Base-by-base conservation (phyloP, 2,329 filamentous ascomycete species). In the Anthostomella pinea region DNA sequence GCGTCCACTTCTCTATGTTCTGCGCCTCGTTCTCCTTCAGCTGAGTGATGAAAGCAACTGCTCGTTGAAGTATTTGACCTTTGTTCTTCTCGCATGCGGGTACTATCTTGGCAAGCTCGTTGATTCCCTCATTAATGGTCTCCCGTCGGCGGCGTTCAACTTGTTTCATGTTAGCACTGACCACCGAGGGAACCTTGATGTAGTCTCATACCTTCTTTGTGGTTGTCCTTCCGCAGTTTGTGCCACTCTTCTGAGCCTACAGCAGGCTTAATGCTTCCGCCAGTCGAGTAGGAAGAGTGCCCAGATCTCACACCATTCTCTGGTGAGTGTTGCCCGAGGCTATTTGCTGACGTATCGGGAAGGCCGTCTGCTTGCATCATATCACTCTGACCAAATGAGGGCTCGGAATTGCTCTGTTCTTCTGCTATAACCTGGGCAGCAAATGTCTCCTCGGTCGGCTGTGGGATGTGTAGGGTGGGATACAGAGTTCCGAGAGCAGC, bases 221-320 rank as follows among this genome's bases (percentile, higher is more conserved):
- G 93, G 49, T 97, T 98, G 57, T 97, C 91, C 60, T 95, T 93
- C 45, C 93, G 81, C 54, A 95, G 83, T 63, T 95, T 95, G 63
- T 98, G 93, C 93, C 93, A 98, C 64, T 97, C 91, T 35, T 95
- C 88, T 2, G 89, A 93, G 3, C 93, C 93, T n/a, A 97, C 93
- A 6, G 83, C 79, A 6, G 90, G 90, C 64, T 96, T 97, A 39
- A 75, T 67, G 47, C 60, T 64, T 37, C 70, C 62, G 56, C 74
- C 63, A 48, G 58, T 54, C 21, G 63, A 57, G 49, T 65, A 70
- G 8, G 43, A 59, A 52, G 48, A 42, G 49, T 41, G 58, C 31
- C 35, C 50, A 8, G 53, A 43, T 27, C 62, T 61, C 9, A 66
- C 54, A 10, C 68, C 69, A 30, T 73, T 73, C 17, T 64, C 59